These are phyloP conservation scores for Sabuloglossum arenarium DNA, from an alignment of 495 filamentous ascomycete genomes.

Conservation along the genomic window DNA sequence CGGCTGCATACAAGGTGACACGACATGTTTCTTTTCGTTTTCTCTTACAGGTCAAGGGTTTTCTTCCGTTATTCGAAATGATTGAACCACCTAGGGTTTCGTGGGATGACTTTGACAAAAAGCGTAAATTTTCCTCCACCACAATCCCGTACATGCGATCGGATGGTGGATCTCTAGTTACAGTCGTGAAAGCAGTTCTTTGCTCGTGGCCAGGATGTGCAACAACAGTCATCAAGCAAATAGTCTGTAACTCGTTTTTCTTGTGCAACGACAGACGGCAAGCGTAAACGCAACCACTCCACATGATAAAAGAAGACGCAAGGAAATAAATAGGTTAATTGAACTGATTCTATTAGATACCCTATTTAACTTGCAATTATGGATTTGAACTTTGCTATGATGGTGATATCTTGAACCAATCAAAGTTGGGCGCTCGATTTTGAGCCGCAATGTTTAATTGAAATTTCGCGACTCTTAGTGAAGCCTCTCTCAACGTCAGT, in stretches of 20 bases:
- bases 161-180: neutral
- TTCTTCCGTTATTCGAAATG: neutral
- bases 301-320: neutral
- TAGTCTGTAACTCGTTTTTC: neutral
- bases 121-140: neutral
- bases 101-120: neutral
- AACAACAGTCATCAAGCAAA: neutral
- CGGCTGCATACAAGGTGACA: neutral
- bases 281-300: neutral
- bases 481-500: neutral
- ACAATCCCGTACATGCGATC: neutral
- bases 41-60: neutral
- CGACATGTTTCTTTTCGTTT: neutral
- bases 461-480: neutral
- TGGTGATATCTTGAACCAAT: neutral
- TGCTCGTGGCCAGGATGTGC: neutral
- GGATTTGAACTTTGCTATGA: too few relatives aligned
- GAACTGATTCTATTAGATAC: too few relatives aligned
- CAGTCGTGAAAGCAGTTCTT: neutral
- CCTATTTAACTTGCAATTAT: too few relatives aligned
- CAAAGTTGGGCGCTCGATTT: neutral
- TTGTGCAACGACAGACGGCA: too few relatives aligned
- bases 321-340: neutral
- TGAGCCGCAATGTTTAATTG: neutral
- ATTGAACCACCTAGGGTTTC: neutral